A percentile compares a stretch with the other conserved stretches of the same genome.
These are phyloP conservation scores for Pseudonitzschia pungens DNA, from an alignment of 108 stramenopile genomes.

Conservation along the genomic window DNA sequence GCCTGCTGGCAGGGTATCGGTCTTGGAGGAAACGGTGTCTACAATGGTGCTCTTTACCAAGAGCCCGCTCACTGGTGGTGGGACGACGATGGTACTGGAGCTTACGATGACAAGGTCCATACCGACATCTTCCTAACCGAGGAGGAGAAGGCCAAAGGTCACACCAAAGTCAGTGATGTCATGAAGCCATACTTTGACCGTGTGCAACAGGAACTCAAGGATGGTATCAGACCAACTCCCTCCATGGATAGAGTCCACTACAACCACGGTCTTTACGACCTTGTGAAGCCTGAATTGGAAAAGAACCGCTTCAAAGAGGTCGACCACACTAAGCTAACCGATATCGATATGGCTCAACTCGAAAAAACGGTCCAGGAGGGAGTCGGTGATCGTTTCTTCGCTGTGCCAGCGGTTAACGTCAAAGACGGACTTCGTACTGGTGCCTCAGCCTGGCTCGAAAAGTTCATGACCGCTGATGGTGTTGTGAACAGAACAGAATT, in stretches of 20 bases:
- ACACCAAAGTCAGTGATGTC: background rate
- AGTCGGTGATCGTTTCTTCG: background rate
- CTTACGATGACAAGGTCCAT: background rate
- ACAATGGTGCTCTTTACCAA: slow-evolving; percentile 3
- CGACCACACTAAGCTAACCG: background rate
- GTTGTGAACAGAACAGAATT: background rate
- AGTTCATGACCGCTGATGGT: background rate
- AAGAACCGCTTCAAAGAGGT: background rate
- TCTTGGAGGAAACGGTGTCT: background rate
- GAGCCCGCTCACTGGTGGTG: slow-evolving; percentile 1
- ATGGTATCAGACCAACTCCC: background rate
- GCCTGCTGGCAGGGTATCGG: background rate
- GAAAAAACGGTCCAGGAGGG: background rate
- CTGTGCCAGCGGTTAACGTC: background rate
- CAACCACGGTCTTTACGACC: background rate
- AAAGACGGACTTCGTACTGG: background rate
- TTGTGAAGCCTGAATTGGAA: background rate
- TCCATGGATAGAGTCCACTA: background rate
- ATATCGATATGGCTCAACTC: too few species aligned
- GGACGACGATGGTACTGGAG: background rate
- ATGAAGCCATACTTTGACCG: background rate
- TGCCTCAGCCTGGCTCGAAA: background rate
- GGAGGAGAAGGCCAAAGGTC: background rate
- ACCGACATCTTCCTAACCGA: background rate
- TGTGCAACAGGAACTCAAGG: background rate